phyloP scores from a whole-genome alignment of 1,139 yeast genomes.

The Blastobotrys apis region DNA sequence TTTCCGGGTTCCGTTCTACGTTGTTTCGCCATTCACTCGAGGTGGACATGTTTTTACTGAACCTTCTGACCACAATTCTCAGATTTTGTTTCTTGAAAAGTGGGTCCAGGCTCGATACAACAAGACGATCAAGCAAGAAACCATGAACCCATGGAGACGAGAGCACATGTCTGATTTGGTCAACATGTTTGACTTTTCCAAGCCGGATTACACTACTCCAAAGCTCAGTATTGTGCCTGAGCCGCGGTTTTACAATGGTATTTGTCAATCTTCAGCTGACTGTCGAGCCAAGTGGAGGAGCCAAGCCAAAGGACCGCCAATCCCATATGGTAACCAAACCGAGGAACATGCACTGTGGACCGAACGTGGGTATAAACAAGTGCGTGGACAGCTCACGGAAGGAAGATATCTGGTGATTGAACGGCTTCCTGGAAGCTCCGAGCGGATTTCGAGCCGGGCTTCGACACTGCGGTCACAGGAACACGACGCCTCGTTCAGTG shows the following conservation, averaged over 20 bases:
- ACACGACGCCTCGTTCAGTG: neutral
- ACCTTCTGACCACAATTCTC: slow-evolving; percentile 29
- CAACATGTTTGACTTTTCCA: slow-evolving; percentile 25
- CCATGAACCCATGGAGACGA: slow-evolving; percentile 27
- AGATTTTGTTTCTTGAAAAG: slow-evolving; percentile 26
- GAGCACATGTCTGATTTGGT: slow-evolving; percentile 26
- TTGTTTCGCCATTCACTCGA: slow-evolving; percentile 28
- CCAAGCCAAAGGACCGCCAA: slow-evolving; percentile 10
- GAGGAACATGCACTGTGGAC: slow-evolving; percentile 19
- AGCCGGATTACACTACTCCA: slow-evolving; percentile 22
- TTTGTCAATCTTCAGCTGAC: slow-evolving; percentile 5
- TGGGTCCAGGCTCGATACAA: slow-evolving; percentile 22
- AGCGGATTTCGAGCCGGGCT: neutral
- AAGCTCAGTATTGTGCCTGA: slow-evolving; percentile 14
- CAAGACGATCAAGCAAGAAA: slow-evolving; percentile 18
- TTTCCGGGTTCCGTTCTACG: slow-evolving; percentile 27
- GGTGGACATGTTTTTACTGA: slow-evolving; percentile 29
- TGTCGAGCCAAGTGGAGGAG: slow-evolving; percentile 11
- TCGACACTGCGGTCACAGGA: slow-evolving; percentile 4
- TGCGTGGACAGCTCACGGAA: slow-evolving; percentile 28
- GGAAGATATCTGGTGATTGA: slow-evolving; percentile 25
- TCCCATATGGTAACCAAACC: slow-evolving; percentile 23
- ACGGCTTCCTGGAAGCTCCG: neutral
- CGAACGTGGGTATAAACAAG: slow-evolving; percentile 25
- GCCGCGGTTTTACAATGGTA: slow-evolving; percentile 12